Base-by-base conservation (phyloP, 2,329 filamentous ascomycete genomes). In the Ophiocordyceps sinensis region DNA sequence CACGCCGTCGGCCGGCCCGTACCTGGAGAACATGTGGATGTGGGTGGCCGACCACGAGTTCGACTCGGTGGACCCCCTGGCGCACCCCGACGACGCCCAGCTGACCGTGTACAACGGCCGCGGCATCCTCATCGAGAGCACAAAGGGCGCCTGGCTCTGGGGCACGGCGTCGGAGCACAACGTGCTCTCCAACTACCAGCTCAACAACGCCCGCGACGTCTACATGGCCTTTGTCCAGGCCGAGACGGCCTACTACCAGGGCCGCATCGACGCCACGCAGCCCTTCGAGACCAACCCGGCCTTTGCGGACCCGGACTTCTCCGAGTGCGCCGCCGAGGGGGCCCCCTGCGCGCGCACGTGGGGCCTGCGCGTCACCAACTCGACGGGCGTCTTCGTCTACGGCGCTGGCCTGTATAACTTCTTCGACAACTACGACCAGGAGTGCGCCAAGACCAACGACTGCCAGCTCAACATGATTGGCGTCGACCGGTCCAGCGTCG, bases 11-110 rank as follows among this genome's bases (percentile, higher is more conserved):
- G 71, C 73, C 40, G 81, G 77, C 50, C 75, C 77, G 37, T 94
- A 94, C 64, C 67, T 94, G 36, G 88, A 95, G 67, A 94, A 94
- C 65, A 78, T 71, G 37, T 94, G 85, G 85, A 80, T 85, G 60
- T 94, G 87, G 86, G 82, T 86, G 37, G 78, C 87, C 3, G 87
- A 94, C 58, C 87, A 94, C 66, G 85, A 93, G 56, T 79, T 94
- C 21, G 88, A 94, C 58, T 71, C 77, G 3, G 12, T 10, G n/a
- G 34, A 40, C 15, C 39, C 21, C 3, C n/a, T 15, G 23, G 17
- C 12, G 13, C n/a, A 39, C 12, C 48, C 61, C 9, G 79, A 82
- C 53, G 75, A 84, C 59, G 76, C 81, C 56, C 83, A 91, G 60
- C 82, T 91, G 59, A 80, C 85, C 63, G 77, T 94, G 54, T 94